Percentiles rank a stretch among this genome's conserved stretches.
phyloP scores from a whole-genome alignment of 768 basidiomycete genomes.

The Pilatotrama ljubarskyi region DNA sequence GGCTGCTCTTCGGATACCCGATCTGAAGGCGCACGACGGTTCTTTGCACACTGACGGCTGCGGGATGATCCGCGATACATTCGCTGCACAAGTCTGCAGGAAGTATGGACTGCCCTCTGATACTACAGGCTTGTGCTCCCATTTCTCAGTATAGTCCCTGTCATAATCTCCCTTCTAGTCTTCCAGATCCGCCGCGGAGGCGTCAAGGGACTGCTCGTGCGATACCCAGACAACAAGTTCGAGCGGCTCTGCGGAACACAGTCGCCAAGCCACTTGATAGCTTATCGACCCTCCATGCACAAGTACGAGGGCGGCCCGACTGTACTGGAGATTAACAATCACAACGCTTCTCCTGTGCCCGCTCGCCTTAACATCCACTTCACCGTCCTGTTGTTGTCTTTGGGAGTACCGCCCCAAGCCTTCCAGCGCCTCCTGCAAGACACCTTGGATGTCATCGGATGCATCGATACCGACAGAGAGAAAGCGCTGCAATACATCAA shows the following conservation, averaged over 20 bases:
- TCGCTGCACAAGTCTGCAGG: constrained; percentile 15
- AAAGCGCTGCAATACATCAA: constrained; percentile 14
- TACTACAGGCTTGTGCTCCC: background rate
- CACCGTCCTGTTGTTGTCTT: constrained; percentile 14
- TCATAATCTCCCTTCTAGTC: background rate
- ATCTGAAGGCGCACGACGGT: constrained; percentile 14
- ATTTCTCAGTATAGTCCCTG: no score
- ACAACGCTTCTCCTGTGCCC: constrained; percentile 3
- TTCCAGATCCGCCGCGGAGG: constrained; percentile 23
- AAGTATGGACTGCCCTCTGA: constrained; percentile 5
- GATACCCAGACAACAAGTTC: constrained; percentile 21
- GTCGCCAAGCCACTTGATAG: background rate
- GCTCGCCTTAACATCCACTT: constrained; percentile 22
- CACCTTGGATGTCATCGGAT: constrained; percentile 18
- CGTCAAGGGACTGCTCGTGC: constrained; percentile 22
- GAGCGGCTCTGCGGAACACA: background rate
- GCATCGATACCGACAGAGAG: constrained; percentile 14
- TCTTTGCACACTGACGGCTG: constrained; percentile 23
- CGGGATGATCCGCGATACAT: constrained; percentile 22
- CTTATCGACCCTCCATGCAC: constrained; percentile 19
- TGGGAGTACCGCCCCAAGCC: constrained; percentile 3
- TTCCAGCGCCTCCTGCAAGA: constrained; percentile 17
- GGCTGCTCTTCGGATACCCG: constrained; percentile 10
- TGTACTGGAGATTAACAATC: constrained; percentile 18
- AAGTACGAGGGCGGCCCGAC: constrained; percentile 24